These are phyloP conservation scores for Chara braunii DNA, from an alignment of 139 green algal species.

Conservation along the genomic window DNA sequence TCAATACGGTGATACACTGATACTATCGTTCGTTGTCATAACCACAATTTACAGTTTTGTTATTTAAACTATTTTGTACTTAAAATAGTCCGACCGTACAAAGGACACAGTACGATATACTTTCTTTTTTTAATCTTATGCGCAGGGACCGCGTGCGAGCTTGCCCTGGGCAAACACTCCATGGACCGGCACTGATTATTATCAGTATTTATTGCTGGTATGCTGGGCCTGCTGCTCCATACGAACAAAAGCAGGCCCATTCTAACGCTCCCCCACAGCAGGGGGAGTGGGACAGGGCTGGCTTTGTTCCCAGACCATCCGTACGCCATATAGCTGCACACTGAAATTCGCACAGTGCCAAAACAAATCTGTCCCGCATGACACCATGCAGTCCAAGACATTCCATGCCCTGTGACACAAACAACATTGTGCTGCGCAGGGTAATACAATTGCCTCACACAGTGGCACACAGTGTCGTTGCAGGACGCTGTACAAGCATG, in stretches of 20 bases:
- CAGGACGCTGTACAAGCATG: too few relatives aligned
- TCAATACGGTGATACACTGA: neutral
- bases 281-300: too few relatives aligned
- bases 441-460: neutral
- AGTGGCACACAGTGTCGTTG: neutral
- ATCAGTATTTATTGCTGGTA: too few relatives aligned
- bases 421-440: neutral
- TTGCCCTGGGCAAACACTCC: too few relatives aligned
- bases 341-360: neutral
- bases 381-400: neutral
- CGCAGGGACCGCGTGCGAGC: too few relatives aligned
- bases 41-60: neutral
- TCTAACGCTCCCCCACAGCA: too few relatives aligned
- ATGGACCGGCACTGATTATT: too few relatives aligned
- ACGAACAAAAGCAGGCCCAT: too few relatives aligned
- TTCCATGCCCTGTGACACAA: neutral
- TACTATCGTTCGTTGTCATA: neutral
- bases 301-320: too few relatives aligned
- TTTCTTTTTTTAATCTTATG: too few relatives aligned
- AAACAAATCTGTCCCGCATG: neutral
- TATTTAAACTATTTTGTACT: neutral
- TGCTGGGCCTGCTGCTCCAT: too few relatives aligned
- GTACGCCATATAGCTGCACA: neutral
- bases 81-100: neutral
- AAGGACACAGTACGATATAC: conserved; percentile 3